Evolutionary conservation across 1,139 yeast species (phyloP).

Genomic region (Wickerhamiella infanticola): DNA sequence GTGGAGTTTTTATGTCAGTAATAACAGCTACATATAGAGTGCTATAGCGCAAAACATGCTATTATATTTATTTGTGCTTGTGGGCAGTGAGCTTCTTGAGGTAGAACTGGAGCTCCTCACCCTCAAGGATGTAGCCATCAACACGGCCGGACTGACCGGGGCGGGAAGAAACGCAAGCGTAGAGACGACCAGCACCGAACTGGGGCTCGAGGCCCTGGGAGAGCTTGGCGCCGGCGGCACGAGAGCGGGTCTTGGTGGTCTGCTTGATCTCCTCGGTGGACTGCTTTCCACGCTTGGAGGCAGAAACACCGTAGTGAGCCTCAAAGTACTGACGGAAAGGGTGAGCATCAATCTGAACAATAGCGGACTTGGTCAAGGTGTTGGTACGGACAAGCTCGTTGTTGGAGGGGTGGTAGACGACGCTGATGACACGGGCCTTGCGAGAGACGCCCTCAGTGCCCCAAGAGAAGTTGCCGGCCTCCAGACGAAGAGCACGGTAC

Average conservation of each 20-base stretch:
- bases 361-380: constrained; percentile 97
- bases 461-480: constrained; percentile 99
- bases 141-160: constrained; percentile 99
- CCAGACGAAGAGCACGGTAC: constrained; percentile 99
- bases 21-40: neutral
- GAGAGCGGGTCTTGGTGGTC: constrained; percentile 64
- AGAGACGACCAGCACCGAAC: constrained; percentile 97
- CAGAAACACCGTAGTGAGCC: constrained; percentile 88
- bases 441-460: constrained; percentile 96
- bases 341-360: constrained; percentile 98
- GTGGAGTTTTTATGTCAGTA: neutral
- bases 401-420: constrained; percentile 98
- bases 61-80: constrained; percentile 54
- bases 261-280: constrained; percentile 16
- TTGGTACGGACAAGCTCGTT: constrained; percentile 99
- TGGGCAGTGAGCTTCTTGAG: constrained; percentile 93
- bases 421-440: constrained; percentile 98
- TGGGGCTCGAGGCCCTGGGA: constrained; percentile 88
- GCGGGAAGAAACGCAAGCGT: constrained; percentile 97
- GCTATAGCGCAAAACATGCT: constrained; percentile 1
- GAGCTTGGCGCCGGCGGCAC: constrained; percentile 72
- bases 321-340: constrained; percentile 99
- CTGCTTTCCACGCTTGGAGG: constrained; percentile 64
- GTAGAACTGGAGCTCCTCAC: constrained; percentile 99
- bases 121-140: constrained; percentile 99